Evolutionary conservation across 495 filamentous ascomycete species (phyloP), one percentile per base, ranked within the genome.

Genomic region (Paragyromitra xinjiangensis): DNA sequence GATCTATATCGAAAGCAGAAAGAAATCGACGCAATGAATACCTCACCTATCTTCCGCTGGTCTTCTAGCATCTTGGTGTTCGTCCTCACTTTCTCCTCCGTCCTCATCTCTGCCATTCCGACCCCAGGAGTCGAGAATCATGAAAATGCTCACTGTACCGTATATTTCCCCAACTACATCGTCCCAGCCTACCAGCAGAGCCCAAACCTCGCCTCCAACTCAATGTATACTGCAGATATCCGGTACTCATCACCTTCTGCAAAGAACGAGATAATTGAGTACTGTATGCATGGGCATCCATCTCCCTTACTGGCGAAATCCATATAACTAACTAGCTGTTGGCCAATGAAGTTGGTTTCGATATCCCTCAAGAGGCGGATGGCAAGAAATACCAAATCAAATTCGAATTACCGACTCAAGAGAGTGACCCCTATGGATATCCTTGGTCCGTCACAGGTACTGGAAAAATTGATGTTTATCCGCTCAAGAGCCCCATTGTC

Each of bases 301-400:
- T 56, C 22, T 24, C 22, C 7, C 19, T 34, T 34, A 34, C 29
- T 3, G 2, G 29, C 29, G 29, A 34, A 7, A 12, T 26, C 48
- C 6, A 14, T 11, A 71, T 34, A 64, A 55, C 50, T 50, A 42
- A 71, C 19, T 51, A 34, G 29, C 29, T 16, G 14, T 56, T 42
- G 9, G 6, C 24, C 14, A 11, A 22, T 12, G 7, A 75, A 78
- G 75, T 69, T 62, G 64, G 75, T 37, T 78, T 69, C 22, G 71
- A 78, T 14, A 39, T 78, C 12, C 71, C 64, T n/a, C 2, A 39
- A 1, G 16, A 5, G 29, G 16, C 39, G 8, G 26, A n/a, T 12
- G 63, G 37, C 19, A 16, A 8, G 1, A 22, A 50, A 19, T 78
- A 72, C n/a, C 4, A 2, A 2, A 64, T 78, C n/a, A n/a, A 45